A percentile compares a stretch with the other conserved stretches of the same genome.
These are phyloP conservation scores for Apiotrichum porosum DNA, from an alignment of 1,284 basidiomycete genomes.

Conservation along the genomic window DNA sequence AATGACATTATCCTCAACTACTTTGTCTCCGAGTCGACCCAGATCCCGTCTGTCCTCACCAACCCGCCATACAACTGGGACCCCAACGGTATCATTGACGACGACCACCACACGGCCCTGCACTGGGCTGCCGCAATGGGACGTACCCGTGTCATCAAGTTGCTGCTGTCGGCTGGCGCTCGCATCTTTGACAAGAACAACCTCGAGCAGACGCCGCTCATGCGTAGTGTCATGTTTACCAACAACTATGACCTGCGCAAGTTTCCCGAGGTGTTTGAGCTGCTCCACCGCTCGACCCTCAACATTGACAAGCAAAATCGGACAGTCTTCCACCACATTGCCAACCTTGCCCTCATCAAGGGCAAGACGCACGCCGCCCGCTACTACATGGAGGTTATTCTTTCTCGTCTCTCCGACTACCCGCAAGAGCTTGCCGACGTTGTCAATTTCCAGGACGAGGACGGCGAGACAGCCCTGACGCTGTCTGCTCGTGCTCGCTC, in stretches of 20 bases:
- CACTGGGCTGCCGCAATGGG: constrained; percentile 99
- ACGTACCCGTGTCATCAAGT: constrained; percentile 90
- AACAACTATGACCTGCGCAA: constrained; percentile 99
- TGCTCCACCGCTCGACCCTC: constrained; percentile 91
- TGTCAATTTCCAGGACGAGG: constrained; percentile 99
- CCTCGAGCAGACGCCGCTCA: constrained; percentile 92
- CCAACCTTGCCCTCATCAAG: constrained; percentile 97
- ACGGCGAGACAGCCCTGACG: constrained; percentile 95
- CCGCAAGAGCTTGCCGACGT: constrained; percentile 92
- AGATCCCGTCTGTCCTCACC: constrained; percentile 83
- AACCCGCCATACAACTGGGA: constrained; percentile 89
- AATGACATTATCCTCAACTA: constrained; percentile 97
- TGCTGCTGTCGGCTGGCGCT: constrained; percentile 88
- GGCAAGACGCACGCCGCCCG: constrained; percentile 96
- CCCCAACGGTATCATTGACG: constrained; percentile 94
- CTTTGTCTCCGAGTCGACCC: constrained; percentile 95
- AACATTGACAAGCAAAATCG: constrained; percentile 99
- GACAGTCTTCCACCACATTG: constrained; percentile 97
- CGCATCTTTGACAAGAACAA: constrained; percentile 97
- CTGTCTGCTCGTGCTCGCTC: constrained; percentile 93
- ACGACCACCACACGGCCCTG: constrained; percentile 93
- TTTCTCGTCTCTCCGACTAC: constrained; percentile 85
- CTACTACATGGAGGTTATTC: constrained; percentile 98
- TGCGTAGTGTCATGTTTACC: constrained; percentile 99
- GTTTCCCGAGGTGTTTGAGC: constrained; percentile 95